Evolutionary conservation across 176 grass and related monocot species (phyloP), one percentile per base, ranked within the genome.

Genomic region (Oryza punctata): DNA sequence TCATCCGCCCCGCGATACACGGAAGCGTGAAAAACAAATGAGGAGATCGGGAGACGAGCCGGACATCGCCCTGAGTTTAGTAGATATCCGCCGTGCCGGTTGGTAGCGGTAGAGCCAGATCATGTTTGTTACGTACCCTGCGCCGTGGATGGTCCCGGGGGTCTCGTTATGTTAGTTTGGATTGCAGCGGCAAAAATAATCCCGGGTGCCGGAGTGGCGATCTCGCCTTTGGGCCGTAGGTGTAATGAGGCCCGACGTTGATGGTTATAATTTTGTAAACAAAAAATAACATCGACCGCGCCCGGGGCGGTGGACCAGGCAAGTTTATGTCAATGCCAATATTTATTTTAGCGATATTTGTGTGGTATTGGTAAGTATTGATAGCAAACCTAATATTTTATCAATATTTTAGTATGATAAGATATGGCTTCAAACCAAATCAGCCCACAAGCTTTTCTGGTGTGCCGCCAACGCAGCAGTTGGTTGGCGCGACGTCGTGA

Each of bases 401-500:
- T n/a, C n/a, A n/a, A n/a, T n/a, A n/a, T n/a, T n/a, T n/a, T n/a
- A n/a, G n/a, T n/a, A n/a, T n/a, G n/a, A n/a, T n/a, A n/a, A n/a
- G n/a, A n/a, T n/a, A n/a, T n/a, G n/a, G n/a, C n/a, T n/a, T n/a
- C n/a, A n/a, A n/a, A n/a, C n/a, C n/a, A n/a, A n/a, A n/a, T n/a
- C n/a, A n/a, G n/a, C n/a, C n/a, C n/a, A n/a, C n/a, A n/a, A n/a
- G 49, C n/a, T 40, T 69, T 85, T 76, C 46, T 12, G 7, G 44
- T 6, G 60, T 28, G 69, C 43, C 43, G 47, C 67, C 79, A 81
- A 24, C 46, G 30, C 23, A 30, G 44, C 12, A 1, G 2, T 40
- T 74, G 29, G 59, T 54, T 73, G 84, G 76, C 52, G 76, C 69
- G 76, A 66, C 44, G 77, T 57, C 23, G 8, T 15, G 23, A 69